Evolutionary conservation across 768 basidiomycete genomes (phyloP).

Genomic region (Cyclocybe cylindracea): DNA sequence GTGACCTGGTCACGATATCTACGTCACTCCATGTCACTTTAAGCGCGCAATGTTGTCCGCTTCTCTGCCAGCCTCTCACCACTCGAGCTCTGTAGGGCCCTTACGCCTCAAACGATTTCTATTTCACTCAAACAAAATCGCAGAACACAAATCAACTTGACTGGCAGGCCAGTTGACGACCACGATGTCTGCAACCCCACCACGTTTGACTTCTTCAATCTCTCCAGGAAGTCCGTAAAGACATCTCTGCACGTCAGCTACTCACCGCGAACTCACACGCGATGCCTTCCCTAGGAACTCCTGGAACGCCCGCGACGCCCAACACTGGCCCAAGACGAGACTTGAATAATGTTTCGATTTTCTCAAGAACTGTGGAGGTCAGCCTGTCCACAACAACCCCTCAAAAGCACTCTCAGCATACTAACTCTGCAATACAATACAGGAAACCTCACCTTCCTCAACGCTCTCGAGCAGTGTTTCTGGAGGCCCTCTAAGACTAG

Average conservation of each 20-base stretch:
- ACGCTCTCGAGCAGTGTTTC: constrained; percentile 34
- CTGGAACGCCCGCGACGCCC: background rate
- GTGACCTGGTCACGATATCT: constrained; percentile 38
- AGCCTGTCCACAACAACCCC: no score
- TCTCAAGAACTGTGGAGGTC: no score
- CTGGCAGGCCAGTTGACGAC: background rate
- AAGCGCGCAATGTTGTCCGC: background rate
- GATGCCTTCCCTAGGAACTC: background rate
- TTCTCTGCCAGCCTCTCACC: background rate
- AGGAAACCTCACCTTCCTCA: constrained; percentile 30
- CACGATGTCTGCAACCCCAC: constrained; percentile 4
- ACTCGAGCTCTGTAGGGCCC: no score
- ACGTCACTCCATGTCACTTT: constrained; percentile 15
- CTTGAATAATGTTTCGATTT: background rate
- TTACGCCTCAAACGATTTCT: no score
- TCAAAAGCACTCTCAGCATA: no score
- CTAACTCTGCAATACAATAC: background rate
- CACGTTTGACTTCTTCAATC: background rate
- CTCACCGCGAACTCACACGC: background rate
- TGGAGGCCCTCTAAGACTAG: constrained; percentile 14
- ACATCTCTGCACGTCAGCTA: background rate
- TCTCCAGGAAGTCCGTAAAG: no score
- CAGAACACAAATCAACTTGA: background rate
- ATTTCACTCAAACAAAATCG: no score
- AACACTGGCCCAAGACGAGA: background rate